A percentile compares a stretch with the other conserved stretches of the same genome.
Evolutionary conservation across 163 green algal genomes (phyloP).

Genomic region (Scenedesmus sp.): DNA sequence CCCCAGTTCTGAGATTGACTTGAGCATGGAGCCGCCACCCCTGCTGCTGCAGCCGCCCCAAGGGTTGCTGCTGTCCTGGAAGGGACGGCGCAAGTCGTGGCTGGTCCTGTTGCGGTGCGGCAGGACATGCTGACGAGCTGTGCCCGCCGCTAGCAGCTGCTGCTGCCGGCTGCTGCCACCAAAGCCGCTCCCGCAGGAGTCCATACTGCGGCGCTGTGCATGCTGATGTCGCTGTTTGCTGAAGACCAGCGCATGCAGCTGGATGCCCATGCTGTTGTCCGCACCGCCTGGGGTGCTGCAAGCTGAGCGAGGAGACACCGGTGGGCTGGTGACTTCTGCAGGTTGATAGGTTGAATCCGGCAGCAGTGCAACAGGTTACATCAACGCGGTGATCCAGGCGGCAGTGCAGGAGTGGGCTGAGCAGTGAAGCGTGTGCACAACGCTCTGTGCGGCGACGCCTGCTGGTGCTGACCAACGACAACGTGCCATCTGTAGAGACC

Average conservation of each 20-base stretch:
- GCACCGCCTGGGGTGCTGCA: conserved; percentile 51
- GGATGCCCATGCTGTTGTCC: conserved; percentile 45
- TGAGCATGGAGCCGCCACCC: neutral
- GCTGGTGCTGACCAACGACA: neutral
- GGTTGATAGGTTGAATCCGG: too few species aligned
- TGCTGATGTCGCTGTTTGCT: conserved; percentile 1
- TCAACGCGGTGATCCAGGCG: too few species aligned
- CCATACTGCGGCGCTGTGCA: conserved; percentile 1
- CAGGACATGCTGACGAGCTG: neutral
- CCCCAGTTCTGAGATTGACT: conserved; percentile 8
- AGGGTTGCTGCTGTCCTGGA: neutral
- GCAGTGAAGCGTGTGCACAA: neutral
- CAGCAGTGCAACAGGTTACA: neutral
- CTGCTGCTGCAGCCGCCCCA: neutral
- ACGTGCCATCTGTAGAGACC: too few species aligned
- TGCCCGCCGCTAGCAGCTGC: conserved; percentile 13
- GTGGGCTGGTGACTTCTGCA: neutral
- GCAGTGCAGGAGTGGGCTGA: neutral
- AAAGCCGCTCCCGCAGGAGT: neutral
- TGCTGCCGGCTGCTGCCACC: neutral
- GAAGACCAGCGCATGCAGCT: conserved; percentile 37
- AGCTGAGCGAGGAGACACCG: conserved; percentile 34
- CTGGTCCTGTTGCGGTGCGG: conserved; percentile 19
- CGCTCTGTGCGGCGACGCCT: neutral
- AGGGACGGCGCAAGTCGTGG: conserved; percentile 7